Evolutionary conservation across 441 rosid species (phyloP), one percentile per base, ranked within the genome.

Genomic region (Omphalea diandra): DNA sequence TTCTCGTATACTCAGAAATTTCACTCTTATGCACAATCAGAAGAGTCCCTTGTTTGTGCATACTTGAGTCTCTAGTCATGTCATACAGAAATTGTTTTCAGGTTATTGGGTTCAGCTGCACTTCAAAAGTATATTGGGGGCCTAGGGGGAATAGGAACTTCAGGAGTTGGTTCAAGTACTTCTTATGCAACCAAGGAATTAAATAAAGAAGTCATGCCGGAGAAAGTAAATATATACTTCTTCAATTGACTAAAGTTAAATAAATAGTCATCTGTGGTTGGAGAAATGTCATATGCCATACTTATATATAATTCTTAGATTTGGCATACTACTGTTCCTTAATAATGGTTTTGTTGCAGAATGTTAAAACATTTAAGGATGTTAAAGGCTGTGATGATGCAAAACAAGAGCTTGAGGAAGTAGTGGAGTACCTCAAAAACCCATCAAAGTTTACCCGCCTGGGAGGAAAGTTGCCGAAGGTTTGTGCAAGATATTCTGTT

Each of bases 331-430:
- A 38, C 11, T 22, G 10, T 22, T 22, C 24, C 14, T 4, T 27
- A 27, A 47, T 29, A 40, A 36, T 75, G 44, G 20, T 65, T 75
- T 76, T 52, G 62, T 69, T 72, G 86, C 88, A 92, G 99, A 95
- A 92, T 80, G 91, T 90, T 53, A 95, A 95, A 85, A 95, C 99
- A 46, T 95, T 95, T 74, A 95, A 95, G 90, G 98, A 95, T 84
- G 98, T 95, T 69, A 95, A 93, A 86, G 99, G 99, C 68, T 95
- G 99, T 80, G 98, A 95, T 85, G 99, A 95, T 84, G 99, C 99
- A 67, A 95, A 92, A 79, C 96, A 90, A 84, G 98, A 95, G 85
- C 97, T 95, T 65, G 97, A 90, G 85, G 99, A 95, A 82, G 97
- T 95, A 50, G 99, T 93, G 58, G 99, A 95, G 79, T 95, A 95